A percentile compares a stretch with the other conserved stretches of the same genome.
phyloP scores from a whole-genome alignment of 2,329 filamentous ascomycete genomes.

The Clonostachys chloroleuca region DNA sequence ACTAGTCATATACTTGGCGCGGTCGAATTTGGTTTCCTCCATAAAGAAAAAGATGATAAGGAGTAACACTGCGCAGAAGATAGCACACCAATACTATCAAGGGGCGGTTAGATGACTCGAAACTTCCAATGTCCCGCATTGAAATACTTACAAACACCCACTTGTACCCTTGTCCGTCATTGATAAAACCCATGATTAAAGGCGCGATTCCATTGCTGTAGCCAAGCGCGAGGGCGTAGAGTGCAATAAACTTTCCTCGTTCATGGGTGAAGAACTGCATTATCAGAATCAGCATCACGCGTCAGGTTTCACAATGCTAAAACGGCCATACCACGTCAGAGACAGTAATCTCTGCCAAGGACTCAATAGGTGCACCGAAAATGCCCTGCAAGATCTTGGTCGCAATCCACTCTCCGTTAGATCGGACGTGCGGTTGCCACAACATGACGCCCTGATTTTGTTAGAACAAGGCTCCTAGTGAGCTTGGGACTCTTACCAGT shows the following conservation, averaged over 20 bases:
- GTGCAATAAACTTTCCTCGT: slow-evolving; percentile 33
- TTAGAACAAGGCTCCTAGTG: not conserved
- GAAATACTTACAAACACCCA: slow-evolving; percentile 12
- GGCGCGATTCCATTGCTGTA: slow-evolving; percentile 1
- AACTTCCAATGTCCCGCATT: too few species aligned
- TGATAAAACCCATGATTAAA: slow-evolving; percentile 1
- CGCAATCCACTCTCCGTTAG: slow-evolving; percentile 36
- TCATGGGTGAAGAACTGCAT: slow-evolving; percentile 30
- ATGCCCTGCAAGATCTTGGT: slow-evolving; percentile 37
- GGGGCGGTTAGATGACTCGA: too few species aligned
- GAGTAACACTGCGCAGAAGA: slow-evolving; percentile 26
- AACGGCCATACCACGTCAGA: slow-evolving; percentile 25
- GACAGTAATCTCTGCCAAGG: slow-evolving; percentile 37
- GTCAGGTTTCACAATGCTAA: too few species aligned
- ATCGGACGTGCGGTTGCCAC: not conserved
- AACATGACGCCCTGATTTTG: not conserved
- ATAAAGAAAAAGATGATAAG: slow-evolving; percentile 49
- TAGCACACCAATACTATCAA: slow-evolving; percentile 26
- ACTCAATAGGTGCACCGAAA: slow-evolving; percentile 38
- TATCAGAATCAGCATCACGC: not conserved
- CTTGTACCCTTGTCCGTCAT: slow-evolving; percentile 14
- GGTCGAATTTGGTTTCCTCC: slow-evolving; percentile 53
- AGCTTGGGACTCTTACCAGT: slow-evolving; percentile 7
- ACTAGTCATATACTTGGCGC: slow-evolving; percentile 7
- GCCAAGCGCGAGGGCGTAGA: slow-evolving; percentile 29